phyloP scores from a whole-genome alignment of 768 basidiomycete genomes.

The Leccinum disarticulatum region DNA sequence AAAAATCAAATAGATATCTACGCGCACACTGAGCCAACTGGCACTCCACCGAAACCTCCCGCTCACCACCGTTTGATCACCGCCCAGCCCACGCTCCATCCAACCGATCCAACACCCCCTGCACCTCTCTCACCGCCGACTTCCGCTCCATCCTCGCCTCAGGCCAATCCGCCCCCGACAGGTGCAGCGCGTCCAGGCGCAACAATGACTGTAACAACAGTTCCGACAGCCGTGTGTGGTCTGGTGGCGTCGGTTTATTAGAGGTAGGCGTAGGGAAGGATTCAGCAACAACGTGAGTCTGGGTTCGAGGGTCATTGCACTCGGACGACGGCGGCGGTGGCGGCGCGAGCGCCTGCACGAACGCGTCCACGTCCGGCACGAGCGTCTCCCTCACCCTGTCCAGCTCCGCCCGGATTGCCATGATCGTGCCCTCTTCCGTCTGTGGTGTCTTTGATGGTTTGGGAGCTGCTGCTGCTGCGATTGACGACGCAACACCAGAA shows the following conservation, averaged over 20 bases:
- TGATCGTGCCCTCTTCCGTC: slow-evolving; percentile 41
- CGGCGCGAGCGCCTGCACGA: slow-evolving; percentile 40
- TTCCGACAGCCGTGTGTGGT: slow-evolving; percentile 69
- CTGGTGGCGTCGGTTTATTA: slow-evolving; percentile 18
- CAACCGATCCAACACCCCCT: slow-evolving; percentile 75
- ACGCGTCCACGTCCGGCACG: slow-evolving; percentile 54
- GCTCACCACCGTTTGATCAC: slow-evolving; percentile 6
- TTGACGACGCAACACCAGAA: neutral
- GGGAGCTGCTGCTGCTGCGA: neutral
- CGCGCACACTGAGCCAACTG: neutral
- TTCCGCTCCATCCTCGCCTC: slow-evolving; percentile 80
- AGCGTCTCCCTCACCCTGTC: slow-evolving; percentile 53
- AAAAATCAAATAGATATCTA: neutral
- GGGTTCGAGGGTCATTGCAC: neutral
- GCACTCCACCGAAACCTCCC: neutral
- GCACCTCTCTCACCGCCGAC: slow-evolving; percentile 83
- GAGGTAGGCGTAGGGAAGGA: neutral
- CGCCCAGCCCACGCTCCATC: slow-evolving; percentile 63
- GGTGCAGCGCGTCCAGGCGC: slow-evolving; percentile 74
- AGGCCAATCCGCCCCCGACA: slow-evolving; percentile 70
- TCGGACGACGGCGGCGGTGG: neutral
- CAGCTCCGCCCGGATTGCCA: slow-evolving; percentile 40
- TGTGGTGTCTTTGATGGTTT: slow-evolving; percentile 14
- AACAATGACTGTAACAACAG: slow-evolving; percentile 84
- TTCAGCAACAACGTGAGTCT: neutral